Conservation (phyloP, 768 basidiomycete species). For the Boletus coccyginus region DNA sequence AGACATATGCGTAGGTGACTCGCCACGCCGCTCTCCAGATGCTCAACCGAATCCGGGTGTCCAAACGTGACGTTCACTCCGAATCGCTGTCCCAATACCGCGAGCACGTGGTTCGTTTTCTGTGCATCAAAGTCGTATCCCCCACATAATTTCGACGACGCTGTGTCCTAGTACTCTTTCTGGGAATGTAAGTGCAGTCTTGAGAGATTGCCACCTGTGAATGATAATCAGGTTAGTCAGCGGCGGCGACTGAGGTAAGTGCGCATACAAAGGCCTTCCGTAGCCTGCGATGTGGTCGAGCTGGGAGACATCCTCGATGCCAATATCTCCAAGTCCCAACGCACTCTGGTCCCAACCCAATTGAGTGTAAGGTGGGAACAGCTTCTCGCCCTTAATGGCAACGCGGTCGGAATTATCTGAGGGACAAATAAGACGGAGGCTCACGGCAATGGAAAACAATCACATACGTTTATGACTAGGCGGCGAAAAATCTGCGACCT, state of each 20-base stretch:
- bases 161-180: not conserved
- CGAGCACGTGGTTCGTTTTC: not conserved
- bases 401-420: slow-evolving; percentile 9
- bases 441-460: too few species aligned
- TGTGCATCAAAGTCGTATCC: not conserved
- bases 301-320: not conserved
- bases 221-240: not conserved
- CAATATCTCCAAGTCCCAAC: not conserved
- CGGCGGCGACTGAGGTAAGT: not conserved
- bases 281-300: not conserved
- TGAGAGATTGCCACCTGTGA: slow-evolving; percentile 9
- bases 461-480: slow-evolving; percentile 1
- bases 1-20: slow-evolving; percentile 15
- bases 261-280: not conserved
- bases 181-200: not conserved
- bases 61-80: slow-evolving; percentile 1
- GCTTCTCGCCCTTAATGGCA: not conserved
- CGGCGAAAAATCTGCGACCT: not conserved
- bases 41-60: not conserved
- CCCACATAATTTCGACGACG: not conserved
- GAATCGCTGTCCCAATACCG: slow-evolving; percentile 4
- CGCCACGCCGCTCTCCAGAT: slow-evolving; percentile 5
- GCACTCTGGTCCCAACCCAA: slow-evolving; percentile 20
- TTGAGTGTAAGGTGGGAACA: slow-evolving; percentile 8
- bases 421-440: not conserved